These are phyloP conservation scores for Lipomyces japonicus DNA, from an alignment of 805 yeast species.

Conservation along the genomic window DNA sequence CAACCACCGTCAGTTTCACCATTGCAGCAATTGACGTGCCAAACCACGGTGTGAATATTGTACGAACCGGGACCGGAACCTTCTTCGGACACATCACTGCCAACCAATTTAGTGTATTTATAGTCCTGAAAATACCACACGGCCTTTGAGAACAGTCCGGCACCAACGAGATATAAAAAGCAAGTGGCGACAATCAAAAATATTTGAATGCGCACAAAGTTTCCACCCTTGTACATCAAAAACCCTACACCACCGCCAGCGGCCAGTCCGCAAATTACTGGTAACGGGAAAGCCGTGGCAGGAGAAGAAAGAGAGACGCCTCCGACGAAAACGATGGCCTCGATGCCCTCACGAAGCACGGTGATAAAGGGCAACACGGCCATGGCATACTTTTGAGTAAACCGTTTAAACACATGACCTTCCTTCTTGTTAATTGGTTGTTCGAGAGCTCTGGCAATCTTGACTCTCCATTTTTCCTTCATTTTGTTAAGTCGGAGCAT, in stretches of 20 bases:
- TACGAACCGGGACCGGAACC: constrained; percentile 97
- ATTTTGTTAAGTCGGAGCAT: constrained; percentile 93
- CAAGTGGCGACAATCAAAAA: constrained; percentile 86
- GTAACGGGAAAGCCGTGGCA: constrained; percentile 81
- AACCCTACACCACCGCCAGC: constrained; percentile 74
- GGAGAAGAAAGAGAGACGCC: constrained; percentile 77
- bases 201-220: constrained; percentile 74
- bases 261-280: constrained; percentile 81
- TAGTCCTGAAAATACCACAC: constrained; percentile 83
- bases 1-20: constrained; percentile 91
- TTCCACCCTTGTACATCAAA: constrained; percentile 75
- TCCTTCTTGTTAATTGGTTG: neutral
- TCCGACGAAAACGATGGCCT: constrained; percentile 93
- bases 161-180: constrained; percentile 81
- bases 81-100: constrained; percentile 91
- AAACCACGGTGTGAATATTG: constrained; percentile 70
- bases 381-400: constrained; percentile 76
- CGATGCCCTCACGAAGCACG: constrained; percentile 92
- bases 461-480: constrained; percentile 96
- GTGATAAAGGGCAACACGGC: constrained; percentile 87
- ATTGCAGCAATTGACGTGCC: constrained; percentile 98
- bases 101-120: constrained; percentile 59
- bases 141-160: constrained; percentile 91
- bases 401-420: constrained; percentile 42
- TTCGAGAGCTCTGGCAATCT: constrained; percentile 79